A percentile compares a stretch with the other conserved stretches of the same genome.
phyloP scores from a whole-genome alignment of 2,329 filamentous ascomycete genomes.

The Fusarium aywerte region DNA sequence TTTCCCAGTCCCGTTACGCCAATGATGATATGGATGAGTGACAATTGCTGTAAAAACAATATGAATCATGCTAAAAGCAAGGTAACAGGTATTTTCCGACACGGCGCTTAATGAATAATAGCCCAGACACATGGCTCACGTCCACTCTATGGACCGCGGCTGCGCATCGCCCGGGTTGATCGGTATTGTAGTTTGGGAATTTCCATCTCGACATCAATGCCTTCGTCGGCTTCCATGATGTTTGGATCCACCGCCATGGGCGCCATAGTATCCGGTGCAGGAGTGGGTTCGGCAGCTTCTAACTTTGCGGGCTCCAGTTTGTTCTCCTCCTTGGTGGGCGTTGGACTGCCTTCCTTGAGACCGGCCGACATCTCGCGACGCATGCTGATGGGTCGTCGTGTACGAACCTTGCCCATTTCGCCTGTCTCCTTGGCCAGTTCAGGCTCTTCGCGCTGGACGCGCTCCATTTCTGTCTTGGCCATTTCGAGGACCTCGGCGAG shows the following conservation, averaged over 20 bases:
- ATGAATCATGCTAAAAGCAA: constrained; percentile 16
- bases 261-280: constrained; percentile 27
- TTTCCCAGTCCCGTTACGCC: constrained; percentile 36
- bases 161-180: constrained; percentile 56
- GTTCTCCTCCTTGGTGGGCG: constrained; percentile 42
- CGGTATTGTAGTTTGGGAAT: constrained; percentile 56
- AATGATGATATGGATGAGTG: constrained; percentile 32
- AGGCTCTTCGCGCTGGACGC: constrained; percentile 64
- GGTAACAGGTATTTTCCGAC: constrained; percentile 3
- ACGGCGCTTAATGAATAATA: constrained; percentile 29
- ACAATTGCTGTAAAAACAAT: constrained; percentile 20
- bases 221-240: constrained; percentile 56
- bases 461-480: constrained; percentile 69
- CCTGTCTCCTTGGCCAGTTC: constrained; percentile 53
- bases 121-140: constrained; percentile 37
- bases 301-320: constrained; percentile 44
- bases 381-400: constrained; percentile 64
- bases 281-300: constrained; percentile 37
- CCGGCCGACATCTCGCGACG: constrained; percentile 56
- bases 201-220: constrained; percentile 53
- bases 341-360: constrained; percentile 44
- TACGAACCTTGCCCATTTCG: constrained; percentile 58
- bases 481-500: constrained; percentile 71
- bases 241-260: constrained; percentile 51
- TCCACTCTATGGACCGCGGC: constrained; percentile 45